Conservation (phyloP, 2,329 filamentous ascomycete species). For the Colletotrichum higginsianum region DNA sequence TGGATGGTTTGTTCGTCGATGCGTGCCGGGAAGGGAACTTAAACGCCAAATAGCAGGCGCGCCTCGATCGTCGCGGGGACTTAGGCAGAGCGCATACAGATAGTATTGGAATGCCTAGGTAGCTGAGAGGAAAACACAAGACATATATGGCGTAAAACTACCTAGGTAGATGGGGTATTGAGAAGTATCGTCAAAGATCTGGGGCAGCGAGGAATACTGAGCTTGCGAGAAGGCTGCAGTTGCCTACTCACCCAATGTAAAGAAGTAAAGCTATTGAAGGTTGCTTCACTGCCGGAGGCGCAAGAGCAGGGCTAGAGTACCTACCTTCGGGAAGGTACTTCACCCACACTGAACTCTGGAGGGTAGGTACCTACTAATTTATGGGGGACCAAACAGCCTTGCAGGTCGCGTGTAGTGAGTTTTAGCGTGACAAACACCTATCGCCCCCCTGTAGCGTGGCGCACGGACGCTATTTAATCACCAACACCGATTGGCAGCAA, state of each 20-base stretch:
- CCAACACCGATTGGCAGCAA: background rate
- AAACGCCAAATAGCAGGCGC: constrained; percentile 9
- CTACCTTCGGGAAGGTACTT: constrained; percentile 1
- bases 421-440: constrained; percentile 32
- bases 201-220: too few relatives aligned
- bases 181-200: too few relatives aligned
- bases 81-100: constrained; percentile 19
- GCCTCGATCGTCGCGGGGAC: constrained; percentile 11
- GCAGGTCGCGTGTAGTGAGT: constrained; percentile 29
- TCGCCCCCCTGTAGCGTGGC: background rate
- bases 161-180: too few relatives aligned
- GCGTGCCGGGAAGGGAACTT: background rate
- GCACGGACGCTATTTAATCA: constrained; percentile 11
- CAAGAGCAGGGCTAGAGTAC: background rate
- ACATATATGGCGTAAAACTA: background rate
- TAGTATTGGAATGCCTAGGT: background rate
- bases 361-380: background rate
- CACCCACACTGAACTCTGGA: background rate
- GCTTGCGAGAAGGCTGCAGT: background rate
- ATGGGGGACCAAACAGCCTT: constrained; percentile 20
- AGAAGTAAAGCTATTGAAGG: constrained; percentile 1
- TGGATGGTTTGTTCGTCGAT: background rate
- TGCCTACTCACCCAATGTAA: too few relatives aligned
- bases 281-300: background rate
- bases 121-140: background rate